A percentile compares a stretch with the other conserved stretches of the same genome.
Evolutionary conservation across 768 basidiomycete genomes (phyloP).

Genomic region (Agrocybe praecox): DNA sequence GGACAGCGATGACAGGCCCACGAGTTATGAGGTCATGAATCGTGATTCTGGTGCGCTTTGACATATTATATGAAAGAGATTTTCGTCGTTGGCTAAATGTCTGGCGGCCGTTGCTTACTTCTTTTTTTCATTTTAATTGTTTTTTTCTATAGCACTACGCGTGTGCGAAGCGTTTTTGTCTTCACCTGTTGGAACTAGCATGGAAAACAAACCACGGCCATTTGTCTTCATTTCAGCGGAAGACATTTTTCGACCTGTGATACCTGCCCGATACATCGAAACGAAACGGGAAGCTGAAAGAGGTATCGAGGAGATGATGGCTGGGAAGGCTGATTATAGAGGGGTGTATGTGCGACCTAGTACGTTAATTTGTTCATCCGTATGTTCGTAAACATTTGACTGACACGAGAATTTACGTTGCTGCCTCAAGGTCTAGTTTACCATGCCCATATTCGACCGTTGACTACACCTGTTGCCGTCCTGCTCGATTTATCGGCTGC

Average conservation of each 20-base stretch:
- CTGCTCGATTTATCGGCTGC: constrained; percentile 80
- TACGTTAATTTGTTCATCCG: constrained; percentile 40
- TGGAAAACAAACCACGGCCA: constrained; percentile 47
- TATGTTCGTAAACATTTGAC: neutral
- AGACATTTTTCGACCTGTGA: constrained; percentile 86
- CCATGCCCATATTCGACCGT: constrained; percentile 91
- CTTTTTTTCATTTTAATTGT: constrained; percentile 12
- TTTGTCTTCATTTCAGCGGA: constrained; percentile 97
- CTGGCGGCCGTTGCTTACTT: constrained; percentile 7
- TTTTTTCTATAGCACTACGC: constrained; percentile 52
- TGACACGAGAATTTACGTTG: constrained; percentile 1
- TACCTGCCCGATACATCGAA: constrained; percentile 85
- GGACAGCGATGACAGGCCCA: constrained; percentile 26
- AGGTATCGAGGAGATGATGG: constrained; percentile 59
- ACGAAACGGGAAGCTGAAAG: constrained; percentile 93
- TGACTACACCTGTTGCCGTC: constrained; percentile 84
- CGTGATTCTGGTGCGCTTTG: constrained; percentile 78
- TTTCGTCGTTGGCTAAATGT: neutral
- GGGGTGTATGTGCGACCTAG: constrained; percentile 89
- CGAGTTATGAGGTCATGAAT: constrained; percentile 81
- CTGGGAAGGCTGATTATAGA: constrained; percentile 47
- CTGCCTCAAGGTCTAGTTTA: constrained; percentile 81
- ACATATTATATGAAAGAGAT: neutral
- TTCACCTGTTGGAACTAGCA: constrained; percentile 34
- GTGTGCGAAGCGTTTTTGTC: constrained; percentile 78